These are phyloP conservation scores for Hymenoscyphus infarciens DNA, from an alignment of 2,329 filamentous ascomycete genomes.

Conservation along the genomic window DNA sequence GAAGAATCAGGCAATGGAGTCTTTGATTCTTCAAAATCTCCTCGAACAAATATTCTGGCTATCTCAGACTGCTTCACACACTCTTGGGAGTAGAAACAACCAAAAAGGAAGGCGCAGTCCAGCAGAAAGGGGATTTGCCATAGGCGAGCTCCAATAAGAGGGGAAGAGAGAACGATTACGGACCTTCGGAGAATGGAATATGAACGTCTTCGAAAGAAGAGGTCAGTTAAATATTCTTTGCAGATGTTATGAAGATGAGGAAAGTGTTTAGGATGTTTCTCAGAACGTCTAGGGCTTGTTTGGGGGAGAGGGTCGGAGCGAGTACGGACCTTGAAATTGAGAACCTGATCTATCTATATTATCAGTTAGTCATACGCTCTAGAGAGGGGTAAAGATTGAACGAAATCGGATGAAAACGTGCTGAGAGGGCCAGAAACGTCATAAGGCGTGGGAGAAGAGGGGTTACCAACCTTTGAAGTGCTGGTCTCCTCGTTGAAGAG, in stretches of 20 bases:
- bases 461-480: background rate
- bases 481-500: background rate
- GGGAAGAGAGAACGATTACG: background rate
- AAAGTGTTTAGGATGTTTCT: background rate
- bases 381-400: background rate
- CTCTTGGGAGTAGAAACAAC: background rate
- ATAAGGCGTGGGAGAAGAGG: background rate
- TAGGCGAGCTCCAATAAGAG: background rate
- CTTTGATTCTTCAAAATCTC: no score
- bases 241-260: background rate
- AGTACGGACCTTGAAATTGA: background rate
- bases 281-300: background rate
- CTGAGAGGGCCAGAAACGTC: background rate
- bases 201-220: background rate
- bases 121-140: background rate
- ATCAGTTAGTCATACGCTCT: background rate
- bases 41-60: no score
- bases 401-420: background rate
- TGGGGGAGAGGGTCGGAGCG: background rate
- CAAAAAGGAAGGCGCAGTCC: background rate
- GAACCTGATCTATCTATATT: background rate
- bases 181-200: background rate
- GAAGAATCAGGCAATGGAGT: no score
- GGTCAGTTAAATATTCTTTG: background rate
- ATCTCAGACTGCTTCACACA: no score